Evolutionary conservation across 306 rosid species (phyloP).

Genomic region (Quillaja saponaria): DNA sequence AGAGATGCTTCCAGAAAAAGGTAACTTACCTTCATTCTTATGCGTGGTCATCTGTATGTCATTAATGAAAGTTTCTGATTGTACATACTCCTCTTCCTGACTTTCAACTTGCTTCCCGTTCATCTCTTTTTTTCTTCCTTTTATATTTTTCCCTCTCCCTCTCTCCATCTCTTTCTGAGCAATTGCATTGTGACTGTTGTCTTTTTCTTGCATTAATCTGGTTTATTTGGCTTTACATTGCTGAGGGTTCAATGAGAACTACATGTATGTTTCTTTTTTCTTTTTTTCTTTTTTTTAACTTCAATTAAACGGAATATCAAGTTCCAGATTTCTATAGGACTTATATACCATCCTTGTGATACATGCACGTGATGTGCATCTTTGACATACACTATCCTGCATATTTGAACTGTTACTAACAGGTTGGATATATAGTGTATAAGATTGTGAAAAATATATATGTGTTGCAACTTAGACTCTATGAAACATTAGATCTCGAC

Average conservation of each 20-base stretch:
- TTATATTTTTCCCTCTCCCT: not conserved
- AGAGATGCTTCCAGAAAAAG: slow-evolving; percentile 75
- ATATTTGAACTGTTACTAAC: not conserved
- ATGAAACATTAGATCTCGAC: no score
- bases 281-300: not conserved
- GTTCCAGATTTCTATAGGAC: slow-evolving; percentile 10
- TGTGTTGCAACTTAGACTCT: no score
- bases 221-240: not conserved
- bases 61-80: slow-evolving; percentile 15
- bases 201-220: slow-evolving; percentile 10
- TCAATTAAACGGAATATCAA: not conserved
- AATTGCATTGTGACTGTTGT: not conserved
- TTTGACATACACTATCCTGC: not conserved
- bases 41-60: not conserved
- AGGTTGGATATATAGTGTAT: not conserved
- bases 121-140: not conserved
- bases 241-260: not conserved
- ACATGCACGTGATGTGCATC: not conserved
- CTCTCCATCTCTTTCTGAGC: not conserved
- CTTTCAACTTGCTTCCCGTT: not conserved
- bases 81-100: slow-evolving; percentile 4
- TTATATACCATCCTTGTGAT: not conserved
- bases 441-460: no score
- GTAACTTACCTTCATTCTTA: slow-evolving; percentile 38
- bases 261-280: not conserved